Evolutionary conservation across 2,329 filamentous ascomycete species (phyloP), one percentile per base, ranked within the genome.

Genomic region (Ceratocystis lukuohia): DNA sequence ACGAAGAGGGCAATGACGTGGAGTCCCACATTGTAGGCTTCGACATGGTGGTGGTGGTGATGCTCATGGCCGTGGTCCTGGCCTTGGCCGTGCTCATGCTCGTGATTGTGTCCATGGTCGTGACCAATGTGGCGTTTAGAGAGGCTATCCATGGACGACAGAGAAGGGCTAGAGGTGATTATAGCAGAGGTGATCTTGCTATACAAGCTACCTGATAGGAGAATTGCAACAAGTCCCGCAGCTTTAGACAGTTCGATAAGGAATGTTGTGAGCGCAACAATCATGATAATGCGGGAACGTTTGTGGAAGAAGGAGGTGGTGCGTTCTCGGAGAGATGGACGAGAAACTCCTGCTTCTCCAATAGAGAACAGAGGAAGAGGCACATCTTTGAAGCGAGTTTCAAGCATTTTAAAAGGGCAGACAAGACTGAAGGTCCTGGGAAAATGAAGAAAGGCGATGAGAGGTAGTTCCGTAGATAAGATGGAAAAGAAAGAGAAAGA

Each of bases 1-100:
- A 80, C 78, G 73, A 80, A 73, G 30, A 87, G 74, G 30, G 83
- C 84, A 67, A 80, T 79, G 64, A 84, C 81, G 72, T 86, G 84
- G 20, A 84, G 76, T 10, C 81, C 75, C 15, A 78, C 79, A 71
- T 86, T 82, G 75, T 86, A 86, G 1, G 75, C 71, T 62, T 17
- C 1, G 20, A 12, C 7, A 20, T 50, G 3, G 28, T 50, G 3
- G 28, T 50, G 3, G n/a, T 8, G 22, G 20, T 50, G 48, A 20
- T 57, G 62, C 20, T 45, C 25, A 10, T 62, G 33, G 3, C 20
- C 22, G 22, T 25, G 2, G 22, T 25, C 22, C 22, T 25, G 22
- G 22, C 22, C 22, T 25, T 62, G 33, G 7, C 20, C 20, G 44
- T 61, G 56, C 1, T 33, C 22, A 33, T 61, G 56, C 8, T 15